These are phyloP conservation scores for Clathrospora elynae DNA, from an alignment of 2,329 filamentous ascomycete species.

Conservation along the genomic window DNA sequence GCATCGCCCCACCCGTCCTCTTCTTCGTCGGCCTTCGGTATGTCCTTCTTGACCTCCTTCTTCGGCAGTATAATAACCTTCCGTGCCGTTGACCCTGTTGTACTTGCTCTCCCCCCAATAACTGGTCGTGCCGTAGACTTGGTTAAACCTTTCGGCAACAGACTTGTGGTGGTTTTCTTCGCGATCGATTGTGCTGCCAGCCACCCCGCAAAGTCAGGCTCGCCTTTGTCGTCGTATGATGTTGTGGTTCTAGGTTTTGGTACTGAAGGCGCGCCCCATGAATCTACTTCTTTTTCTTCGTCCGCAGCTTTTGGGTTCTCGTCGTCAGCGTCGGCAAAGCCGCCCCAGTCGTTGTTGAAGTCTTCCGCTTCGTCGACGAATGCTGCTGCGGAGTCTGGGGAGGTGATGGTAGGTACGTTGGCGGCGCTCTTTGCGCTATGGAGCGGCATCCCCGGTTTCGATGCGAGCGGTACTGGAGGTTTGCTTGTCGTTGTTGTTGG, in stretches of 20 bases:
- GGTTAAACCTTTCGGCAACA: conserved; percentile 80
- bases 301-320: no score
- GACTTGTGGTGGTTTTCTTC: conserved; percentile 67
- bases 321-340: conserved; percentile 63
- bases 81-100: conserved; percentile 39
- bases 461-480: conserved; percentile 56
- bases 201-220: conserved; percentile 97
- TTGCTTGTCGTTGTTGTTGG: conserved; percentile 52
- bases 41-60: conserved; percentile 39
- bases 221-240: conserved; percentile 79
- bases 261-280: conserved; percentile 55
- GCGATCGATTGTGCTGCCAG: conserved; percentile 81
- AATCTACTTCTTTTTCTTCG: conserved; percentile 62
- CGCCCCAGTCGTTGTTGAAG: conserved; percentile 76
- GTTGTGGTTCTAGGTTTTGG: conserved; percentile 47
- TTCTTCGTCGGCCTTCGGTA: conserved; percentile 49
- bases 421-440: conserved; percentile 35
- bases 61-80: conserved; percentile 36
- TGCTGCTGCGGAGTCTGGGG: conserved; percentile 58
- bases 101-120: conserved; percentile 38
- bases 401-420: conserved; percentile 35
- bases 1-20: conserved; percentile 49
- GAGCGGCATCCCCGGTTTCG: conserved; percentile 39
- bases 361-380: conserved; percentile 58
- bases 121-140: conserved; percentile 58